These are phyloP conservation scores for Corylus avellana DNA, from an alignment of 306 rosid species.

Conservation along the genomic window DNA sequence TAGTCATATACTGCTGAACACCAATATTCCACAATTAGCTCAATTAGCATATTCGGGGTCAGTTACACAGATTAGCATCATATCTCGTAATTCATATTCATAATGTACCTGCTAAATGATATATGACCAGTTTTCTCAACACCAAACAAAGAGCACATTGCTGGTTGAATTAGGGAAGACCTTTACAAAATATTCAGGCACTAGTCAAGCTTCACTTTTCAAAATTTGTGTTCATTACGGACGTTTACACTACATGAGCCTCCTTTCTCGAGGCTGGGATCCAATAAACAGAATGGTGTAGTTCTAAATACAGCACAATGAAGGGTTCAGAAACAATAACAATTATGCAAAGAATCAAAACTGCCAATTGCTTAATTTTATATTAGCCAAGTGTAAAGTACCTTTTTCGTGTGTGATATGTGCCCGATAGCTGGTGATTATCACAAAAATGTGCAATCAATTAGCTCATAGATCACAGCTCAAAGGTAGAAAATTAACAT, in stretches of 20 bases:
- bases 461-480: constrained; percentile 28
- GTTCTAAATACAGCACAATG: neutral
- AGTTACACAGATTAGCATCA: too few relatives aligned
- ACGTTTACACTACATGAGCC: neutral
- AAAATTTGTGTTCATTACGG: neutral
- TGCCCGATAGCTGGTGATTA: constrained; percentile 67
- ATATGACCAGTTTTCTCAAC: neutral
- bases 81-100: too few relatives aligned
- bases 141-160: neutral
- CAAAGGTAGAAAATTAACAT: constrained; percentile 17
- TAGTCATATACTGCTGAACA: too few relatives aligned
- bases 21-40: too few relatives aligned
- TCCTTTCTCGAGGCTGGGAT: neutral
- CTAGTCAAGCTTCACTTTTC: neutral
- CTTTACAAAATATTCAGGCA: neutral
- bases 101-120: too few relatives aligned
- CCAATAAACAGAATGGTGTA: neutral
- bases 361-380: neutral
- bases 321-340: neutral
- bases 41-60: too few relatives aligned
- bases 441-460: constrained; percentile 27
- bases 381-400: constrained; percentile 29
- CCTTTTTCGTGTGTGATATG: constrained; percentile 72
- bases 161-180: neutral
- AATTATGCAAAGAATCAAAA: neutral